Conservation (phyloP, 2,329 filamentous ascomycete species). For the Neurospora crassa region DNA sequence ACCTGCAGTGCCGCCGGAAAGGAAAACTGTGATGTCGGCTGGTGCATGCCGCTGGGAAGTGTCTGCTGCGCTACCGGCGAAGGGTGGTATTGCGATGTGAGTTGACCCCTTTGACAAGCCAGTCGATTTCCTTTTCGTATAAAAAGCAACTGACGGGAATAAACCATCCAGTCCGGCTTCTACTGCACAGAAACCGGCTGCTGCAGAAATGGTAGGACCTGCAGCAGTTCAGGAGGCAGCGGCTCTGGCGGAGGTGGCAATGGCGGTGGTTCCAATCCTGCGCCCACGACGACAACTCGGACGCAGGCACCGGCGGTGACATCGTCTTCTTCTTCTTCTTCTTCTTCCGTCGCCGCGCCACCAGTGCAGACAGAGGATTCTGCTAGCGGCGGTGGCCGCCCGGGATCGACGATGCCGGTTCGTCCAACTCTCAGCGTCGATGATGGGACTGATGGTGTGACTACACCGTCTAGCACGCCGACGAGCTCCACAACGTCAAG, state of each 20-base stretch:
- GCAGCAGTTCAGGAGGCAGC: background rate
- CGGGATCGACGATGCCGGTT: background rate
- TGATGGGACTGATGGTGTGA: background rate
- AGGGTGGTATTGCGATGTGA: constrained; percentile 10
- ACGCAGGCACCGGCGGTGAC: background rate
- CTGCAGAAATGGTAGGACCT: constrained; percentile 8
- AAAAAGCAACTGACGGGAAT: background rate
- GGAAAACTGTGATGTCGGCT: constrained; percentile 1
- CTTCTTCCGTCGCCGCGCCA: background rate
- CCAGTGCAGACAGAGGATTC: background rate
- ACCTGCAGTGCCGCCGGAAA: constrained; percentile 1
- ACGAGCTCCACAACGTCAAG: background rate
- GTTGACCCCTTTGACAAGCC: background rate
- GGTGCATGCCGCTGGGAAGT: constrained; percentile 6
- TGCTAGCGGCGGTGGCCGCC: background rate
- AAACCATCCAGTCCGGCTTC: constrained; percentile 1
- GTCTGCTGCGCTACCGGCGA: constrained; percentile 6
- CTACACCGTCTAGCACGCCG: background rate
- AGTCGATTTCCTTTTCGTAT: background rate
- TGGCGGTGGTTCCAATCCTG: background rate
- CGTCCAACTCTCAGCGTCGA: background rate
- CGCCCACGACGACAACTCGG: background rate
- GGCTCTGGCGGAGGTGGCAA: background rate
- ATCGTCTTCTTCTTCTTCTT: background rate
- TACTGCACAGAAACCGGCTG: constrained; percentile 6